Evolutionary conservation across 2,329 filamentous ascomycete genomes (phyloP).

Genomic region (Ophiobolus disseminans): DNA sequence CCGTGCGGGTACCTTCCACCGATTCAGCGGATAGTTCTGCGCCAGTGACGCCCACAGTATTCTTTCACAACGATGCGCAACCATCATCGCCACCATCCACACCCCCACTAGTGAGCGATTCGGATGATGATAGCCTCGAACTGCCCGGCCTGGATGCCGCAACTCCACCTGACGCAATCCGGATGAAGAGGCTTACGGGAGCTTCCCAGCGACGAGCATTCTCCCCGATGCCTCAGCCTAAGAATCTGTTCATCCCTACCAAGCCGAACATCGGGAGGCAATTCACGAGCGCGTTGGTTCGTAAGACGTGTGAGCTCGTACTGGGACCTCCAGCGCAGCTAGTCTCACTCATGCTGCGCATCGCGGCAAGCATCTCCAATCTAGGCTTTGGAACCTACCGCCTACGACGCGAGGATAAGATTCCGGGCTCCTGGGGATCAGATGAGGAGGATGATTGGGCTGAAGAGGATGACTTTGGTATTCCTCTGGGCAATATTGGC

Average conservation of each 20-base stretch:
- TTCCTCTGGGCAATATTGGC: slow-evolving; percentile 50
- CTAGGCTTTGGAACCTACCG: slow-evolving; percentile 46
- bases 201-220: slow-evolving; percentile 65
- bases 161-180: slow-evolving; percentile 49
- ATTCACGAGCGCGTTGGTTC: slow-evolving; percentile 66
- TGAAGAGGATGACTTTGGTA: slow-evolving; percentile 66
- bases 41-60: slow-evolving; percentile 32
- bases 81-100: slow-evolving; percentile 50
- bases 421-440: slow-evolving; percentile 64
- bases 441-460: slow-evolving; percentile 60
- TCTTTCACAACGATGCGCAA: slow-evolving; percentile 27
- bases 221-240: slow-evolving; percentile 72
- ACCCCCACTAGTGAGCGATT: slow-evolving; percentile 54
- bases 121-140: slow-evolving; percentile 53
- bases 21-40: slow-evolving; percentile 19
- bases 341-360: slow-evolving; percentile 78
- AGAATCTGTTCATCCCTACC: slow-evolving; percentile 67
- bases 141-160: slow-evolving; percentile 47
- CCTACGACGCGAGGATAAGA: slow-evolving; percentile 38
- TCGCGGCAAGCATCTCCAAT: slow-evolving; percentile 75
- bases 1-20: slow-evolving; percentile 35
- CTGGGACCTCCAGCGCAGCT: slow-evolving; percentile 82
- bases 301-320: slow-evolving; percentile 78
- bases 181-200: slow-evolving; percentile 54
- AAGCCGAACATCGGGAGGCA: slow-evolving; percentile 47